phyloP scores from a whole-genome alignment of 352 stramenopile genomes.

The Phytopythium litorale region DNA sequence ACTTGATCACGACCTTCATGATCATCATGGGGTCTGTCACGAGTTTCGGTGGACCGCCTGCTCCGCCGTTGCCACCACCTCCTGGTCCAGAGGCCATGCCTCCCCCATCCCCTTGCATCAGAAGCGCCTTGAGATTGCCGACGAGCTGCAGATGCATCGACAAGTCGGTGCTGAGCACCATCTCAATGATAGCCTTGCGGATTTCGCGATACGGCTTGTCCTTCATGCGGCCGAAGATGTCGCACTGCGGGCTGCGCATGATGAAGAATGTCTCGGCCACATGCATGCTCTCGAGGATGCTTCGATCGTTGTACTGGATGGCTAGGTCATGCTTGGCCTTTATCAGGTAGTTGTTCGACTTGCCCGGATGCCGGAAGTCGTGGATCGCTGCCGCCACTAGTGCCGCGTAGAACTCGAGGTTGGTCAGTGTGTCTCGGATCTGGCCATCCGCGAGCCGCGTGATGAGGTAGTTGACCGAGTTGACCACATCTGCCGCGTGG shows the following conservation, averaged over 20 bases:
- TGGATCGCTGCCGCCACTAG: conserved; percentile 81
- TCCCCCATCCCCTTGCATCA: conserved; percentile 34
- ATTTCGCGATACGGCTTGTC: conserved; percentile 75
- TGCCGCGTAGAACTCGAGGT: conserved; percentile 76
- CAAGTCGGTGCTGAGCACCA: conserved; percentile 86
- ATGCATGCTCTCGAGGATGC: conserved; percentile 86
- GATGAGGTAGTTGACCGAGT: conserved; percentile 82
- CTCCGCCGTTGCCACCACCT: conserved; percentile 2
- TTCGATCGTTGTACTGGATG: conserved; percentile 82
- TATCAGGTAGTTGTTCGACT: conserved; percentile 86
- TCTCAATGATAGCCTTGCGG: conserved; percentile 83
- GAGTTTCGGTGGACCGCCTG: conserved; percentile 7
- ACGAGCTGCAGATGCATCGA: conserved; percentile 81
- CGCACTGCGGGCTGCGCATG: conserved; percentile 59
- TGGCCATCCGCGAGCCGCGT: conserved; percentile 60
- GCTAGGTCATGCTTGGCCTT: conserved; percentile 74
- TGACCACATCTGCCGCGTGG: conserved; percentile 76
- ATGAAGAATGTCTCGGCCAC: conserved; percentile 83
- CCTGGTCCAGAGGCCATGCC: background rate
- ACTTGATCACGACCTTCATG: conserved; percentile 88
- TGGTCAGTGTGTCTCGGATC: conserved; percentile 69
- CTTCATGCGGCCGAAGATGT: conserved; percentile 82
- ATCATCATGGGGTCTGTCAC: conserved; percentile 84
- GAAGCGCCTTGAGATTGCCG: conserved; percentile 68
- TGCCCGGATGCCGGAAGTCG: conserved; percentile 81